A percentile compares a stretch with the other conserved stretches of the same genome.
Evolutionary conservation across 2,329 filamentous ascomycete genomes (phyloP).

Genomic region (Apiospora kogelbergensis): DNA sequence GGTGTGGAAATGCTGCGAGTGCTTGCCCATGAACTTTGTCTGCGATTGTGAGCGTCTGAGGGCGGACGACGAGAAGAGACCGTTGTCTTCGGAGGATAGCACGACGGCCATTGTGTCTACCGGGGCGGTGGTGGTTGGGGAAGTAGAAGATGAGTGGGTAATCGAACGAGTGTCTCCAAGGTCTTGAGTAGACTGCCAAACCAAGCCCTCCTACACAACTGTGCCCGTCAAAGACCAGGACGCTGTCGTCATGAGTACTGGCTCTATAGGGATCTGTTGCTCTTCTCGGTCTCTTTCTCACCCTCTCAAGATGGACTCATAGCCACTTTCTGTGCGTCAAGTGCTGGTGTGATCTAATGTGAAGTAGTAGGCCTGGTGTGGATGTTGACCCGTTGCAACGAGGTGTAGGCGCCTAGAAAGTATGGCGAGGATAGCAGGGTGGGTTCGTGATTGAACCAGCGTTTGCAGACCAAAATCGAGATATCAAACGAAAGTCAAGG

Average conservation of each 20-base stretch:
- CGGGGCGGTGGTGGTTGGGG: background rate
- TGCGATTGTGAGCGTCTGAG: conserved; percentile 63
- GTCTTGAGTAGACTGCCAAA: conserved; percentile 6
- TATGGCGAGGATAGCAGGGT: background rate
- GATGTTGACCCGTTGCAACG: background rate
- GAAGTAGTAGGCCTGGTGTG: background rate
- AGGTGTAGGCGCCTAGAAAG: background rate
- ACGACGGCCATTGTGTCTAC: conserved; percentile 52
- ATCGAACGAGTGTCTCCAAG: background rate
- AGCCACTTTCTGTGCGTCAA: background rate
- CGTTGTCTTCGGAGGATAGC: conserved; percentile 56
- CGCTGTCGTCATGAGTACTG: conserved; percentile 15
- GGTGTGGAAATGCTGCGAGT: conserved; percentile 40
- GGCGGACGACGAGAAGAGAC: conserved; percentile 53
- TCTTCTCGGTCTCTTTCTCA: background rate
- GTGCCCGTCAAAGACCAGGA: conserved; percentile 6
- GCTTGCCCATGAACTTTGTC: conserved; percentile 50
- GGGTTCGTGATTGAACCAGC: background rate
- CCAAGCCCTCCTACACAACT: conserved; percentile 27
- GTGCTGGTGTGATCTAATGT: background rate
- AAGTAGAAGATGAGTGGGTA: background rate
- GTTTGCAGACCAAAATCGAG: background rate
- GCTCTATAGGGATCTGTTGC: background rate
- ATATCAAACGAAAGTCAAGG: conserved; percentile 2
- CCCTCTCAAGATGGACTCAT: background rate